phyloP scores from a whole-genome alignment of 805 yeast genomes.

The Teunomyces cretensis region DNA sequence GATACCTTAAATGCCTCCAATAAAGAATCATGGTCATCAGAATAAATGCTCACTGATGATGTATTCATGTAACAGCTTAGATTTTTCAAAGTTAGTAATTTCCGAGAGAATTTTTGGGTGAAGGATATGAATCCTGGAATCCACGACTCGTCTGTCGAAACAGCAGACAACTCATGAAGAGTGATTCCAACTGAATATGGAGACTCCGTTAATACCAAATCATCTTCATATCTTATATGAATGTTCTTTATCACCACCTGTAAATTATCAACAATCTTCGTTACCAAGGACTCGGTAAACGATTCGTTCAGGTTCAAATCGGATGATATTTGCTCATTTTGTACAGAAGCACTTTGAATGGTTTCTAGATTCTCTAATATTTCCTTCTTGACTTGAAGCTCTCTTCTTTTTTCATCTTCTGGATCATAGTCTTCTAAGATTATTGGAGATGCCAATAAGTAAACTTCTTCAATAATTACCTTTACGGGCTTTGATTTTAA shows the following conservation, averaged over 20 bases:
- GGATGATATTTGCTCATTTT: conserved; percentile 24
- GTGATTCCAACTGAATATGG: conserved; percentile 86
- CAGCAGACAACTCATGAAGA: conserved; percentile 83
- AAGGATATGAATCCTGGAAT: conserved; percentile 78
- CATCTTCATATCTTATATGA: conserved; percentile 90
- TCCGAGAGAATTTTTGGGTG: conserved; percentile 64
- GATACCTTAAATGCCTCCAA: conserved; percentile 48
- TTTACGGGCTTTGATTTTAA: conserved; percentile 90
- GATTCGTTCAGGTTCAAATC: conserved; percentile 62
- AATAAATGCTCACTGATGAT: conserved; percentile 35
- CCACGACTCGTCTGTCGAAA: conserved; percentile 86
- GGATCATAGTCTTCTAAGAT: conserved; percentile 52
- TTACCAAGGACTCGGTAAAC: conserved; percentile 81
- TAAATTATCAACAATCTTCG: conserved; percentile 89
- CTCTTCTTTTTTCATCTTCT: conserved; percentile 59
- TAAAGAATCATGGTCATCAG: conserved; percentile 49
- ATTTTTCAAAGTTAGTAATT: conserved; percentile 70
- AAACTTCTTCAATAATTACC: conserved; percentile 81
- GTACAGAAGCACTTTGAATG: conserved; percentile 48
- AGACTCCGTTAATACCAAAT: conserved; percentile 59
- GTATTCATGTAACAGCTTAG: conserved; percentile 86
- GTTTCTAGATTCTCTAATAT: conserved; percentile 69
- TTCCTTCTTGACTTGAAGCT: conserved; percentile 60
- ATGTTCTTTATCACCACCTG: conserved; percentile 90
- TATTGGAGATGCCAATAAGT: conserved; percentile 76